A percentile compares a stretch with the other conserved stretches of the same genome.
phyloP scores from a whole-genome alignment of 345 rosid species.

The Combretum micranthum region DNA sequence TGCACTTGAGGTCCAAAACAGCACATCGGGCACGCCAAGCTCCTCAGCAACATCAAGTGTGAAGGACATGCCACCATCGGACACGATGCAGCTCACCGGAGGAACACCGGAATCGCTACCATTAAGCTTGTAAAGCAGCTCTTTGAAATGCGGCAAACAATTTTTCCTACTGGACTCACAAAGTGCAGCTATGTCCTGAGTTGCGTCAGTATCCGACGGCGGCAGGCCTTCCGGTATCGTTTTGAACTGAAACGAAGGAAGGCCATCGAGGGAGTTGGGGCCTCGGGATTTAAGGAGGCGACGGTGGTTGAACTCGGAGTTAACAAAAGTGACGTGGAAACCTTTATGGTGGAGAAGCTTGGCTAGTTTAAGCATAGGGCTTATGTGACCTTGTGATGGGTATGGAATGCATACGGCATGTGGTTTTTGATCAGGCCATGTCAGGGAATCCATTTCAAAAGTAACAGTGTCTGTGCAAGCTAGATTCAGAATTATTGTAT shows the following conservation, averaged over 20 bases:
- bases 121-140: background rate
- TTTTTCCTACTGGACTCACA: constrained; percentile 7
- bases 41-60: background rate
- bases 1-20: constrained; percentile 7
- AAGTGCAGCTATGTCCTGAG: constrained; percentile 4
- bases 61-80: constrained; percentile 13
- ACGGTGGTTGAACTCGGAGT: constrained; percentile 17
- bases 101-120: background rate
- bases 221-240: constrained; percentile 20
- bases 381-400: constrained; percentile 19
- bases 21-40: constrained; percentile 1
- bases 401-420: constrained; percentile 14
- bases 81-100: constrained; percentile 11
- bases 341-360: constrained; percentile 20
- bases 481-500: too few relatives aligned
- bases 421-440: background rate
- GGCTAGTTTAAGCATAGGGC: constrained; percentile 14
- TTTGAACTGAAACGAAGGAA: constrained; percentile 10
- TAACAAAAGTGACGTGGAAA: constrained; percentile 20
- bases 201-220: background rate
- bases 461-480: too few relatives aligned
- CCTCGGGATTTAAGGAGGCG: constrained; percentile 11
- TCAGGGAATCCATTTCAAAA: too few relatives aligned
- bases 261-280: constrained; percentile 5
- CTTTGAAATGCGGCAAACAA: constrained; percentile 9